A percentile compares a stretch with the other conserved stretches of the same genome.
phyloP scores from a whole-genome alignment of 164 flowering plant species.

The Brasenia schreberi region DNA sequence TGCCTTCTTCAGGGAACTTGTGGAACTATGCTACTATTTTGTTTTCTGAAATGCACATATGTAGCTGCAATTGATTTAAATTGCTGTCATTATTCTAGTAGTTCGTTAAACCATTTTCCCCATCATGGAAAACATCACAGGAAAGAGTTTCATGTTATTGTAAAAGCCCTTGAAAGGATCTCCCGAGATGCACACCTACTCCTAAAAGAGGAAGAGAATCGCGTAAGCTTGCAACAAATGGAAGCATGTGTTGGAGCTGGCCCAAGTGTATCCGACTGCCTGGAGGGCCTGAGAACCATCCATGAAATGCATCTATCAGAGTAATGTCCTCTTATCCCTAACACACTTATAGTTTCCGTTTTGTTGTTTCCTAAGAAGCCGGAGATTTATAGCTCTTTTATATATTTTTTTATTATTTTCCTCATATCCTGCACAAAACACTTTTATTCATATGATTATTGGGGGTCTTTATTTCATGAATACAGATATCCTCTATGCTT shows the following conservation, averaged over 20 bases:
- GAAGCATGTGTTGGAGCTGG: constrained; percentile 47
- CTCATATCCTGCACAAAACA: too few species aligned
- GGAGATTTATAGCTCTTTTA: too few species aligned
- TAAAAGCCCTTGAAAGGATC: constrained; percentile 45
- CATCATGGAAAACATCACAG: constrained; percentile 16
- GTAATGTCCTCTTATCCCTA: constrained; percentile 18
- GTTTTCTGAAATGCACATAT: background rate
- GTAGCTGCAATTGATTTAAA: too few species aligned
- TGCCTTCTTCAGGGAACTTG: background rate
- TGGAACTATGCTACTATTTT: background rate
- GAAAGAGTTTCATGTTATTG: constrained; percentile 49
- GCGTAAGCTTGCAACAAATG: constrained; percentile 30
- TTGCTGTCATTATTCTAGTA: background rate
- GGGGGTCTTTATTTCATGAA: too few species aligned
- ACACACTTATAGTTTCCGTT: too few species aligned
- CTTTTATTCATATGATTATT: too few species aligned
- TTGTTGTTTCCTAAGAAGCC: too few species aligned
- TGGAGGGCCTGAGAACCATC: constrained; percentile 58
- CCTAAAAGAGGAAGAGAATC: constrained; percentile 39
- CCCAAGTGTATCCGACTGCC: constrained; percentile 56
- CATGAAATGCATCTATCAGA: constrained; percentile 67
- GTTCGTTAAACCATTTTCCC: background rate
- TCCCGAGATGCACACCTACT: constrained; percentile 47
- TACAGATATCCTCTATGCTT: too few species aligned
- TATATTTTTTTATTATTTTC: too few species aligned